A percentile compares a stretch with the other conserved stretches of the same genome.
These are phyloP conservation scores for Setomelanomma holmii DNA, from an alignment of 2,329 filamentous ascomycete genomes.

Conservation along the genomic window DNA sequence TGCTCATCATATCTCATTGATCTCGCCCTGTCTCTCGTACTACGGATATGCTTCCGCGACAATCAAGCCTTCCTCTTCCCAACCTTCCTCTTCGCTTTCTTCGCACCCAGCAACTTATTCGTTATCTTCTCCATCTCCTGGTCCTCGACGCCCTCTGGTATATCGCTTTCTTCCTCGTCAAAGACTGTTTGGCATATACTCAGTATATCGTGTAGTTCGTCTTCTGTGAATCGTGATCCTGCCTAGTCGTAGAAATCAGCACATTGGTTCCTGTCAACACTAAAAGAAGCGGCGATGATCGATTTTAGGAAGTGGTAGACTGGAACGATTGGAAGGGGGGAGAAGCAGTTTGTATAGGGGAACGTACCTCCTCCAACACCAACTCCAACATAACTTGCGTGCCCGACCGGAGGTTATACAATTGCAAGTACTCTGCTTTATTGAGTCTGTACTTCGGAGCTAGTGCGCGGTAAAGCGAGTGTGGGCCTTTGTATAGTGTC, in stretches of 20 bases:
- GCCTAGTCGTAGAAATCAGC: too few relatives aligned
- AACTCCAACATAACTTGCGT: slow-evolving; percentile 42
- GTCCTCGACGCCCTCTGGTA: slow-evolving; percentile 37
- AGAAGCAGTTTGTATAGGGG: too few relatives aligned
- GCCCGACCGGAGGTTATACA: slow-evolving; percentile 44
- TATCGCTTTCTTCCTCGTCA: slow-evolving; percentile 38
- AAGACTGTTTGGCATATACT: slow-evolving; percentile 34
- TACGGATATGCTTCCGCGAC: too few relatives aligned
- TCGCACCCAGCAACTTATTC: slow-evolving; percentile 38
- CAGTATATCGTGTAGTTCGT: slow-evolving; percentile 39
- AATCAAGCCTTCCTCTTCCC: slow-evolving; percentile 14
- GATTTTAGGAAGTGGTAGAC: too few relatives aligned
- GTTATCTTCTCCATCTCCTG: slow-evolving; percentile 34
- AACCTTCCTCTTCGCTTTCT: slow-evolving; percentile 31
- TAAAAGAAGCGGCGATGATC: too few relatives aligned
- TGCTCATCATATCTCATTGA: too few relatives aligned
- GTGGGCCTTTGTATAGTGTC: slow-evolving; percentile 44
- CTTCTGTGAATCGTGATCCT: slow-evolving; percentile 38
- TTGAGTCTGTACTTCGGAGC: slow-evolving; percentile 42
- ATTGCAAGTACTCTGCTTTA: slow-evolving; percentile 48
- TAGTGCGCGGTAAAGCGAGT: slow-evolving; percentile 40
- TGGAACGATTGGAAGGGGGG: too few relatives aligned
- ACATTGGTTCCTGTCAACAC: too few relatives aligned
- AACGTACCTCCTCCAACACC: slow-evolving; percentile 45
- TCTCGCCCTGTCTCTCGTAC: not conserved